phyloP scores from a whole-genome alignment of 306 rosid genomes.

The Herpetospermum pedunculosum region DNA sequence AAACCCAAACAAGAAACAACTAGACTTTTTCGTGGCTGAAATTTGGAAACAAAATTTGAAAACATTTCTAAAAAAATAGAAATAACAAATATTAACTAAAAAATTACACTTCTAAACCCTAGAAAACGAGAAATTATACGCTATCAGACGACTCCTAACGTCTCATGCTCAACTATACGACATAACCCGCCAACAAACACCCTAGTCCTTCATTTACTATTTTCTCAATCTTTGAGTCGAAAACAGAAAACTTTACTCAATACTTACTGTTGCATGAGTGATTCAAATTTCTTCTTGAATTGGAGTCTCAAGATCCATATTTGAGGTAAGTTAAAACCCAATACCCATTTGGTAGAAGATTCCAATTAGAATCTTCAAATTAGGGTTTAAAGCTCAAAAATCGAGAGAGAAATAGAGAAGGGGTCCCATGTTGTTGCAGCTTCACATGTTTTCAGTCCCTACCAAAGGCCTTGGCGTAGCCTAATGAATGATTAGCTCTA shows the following conservation, averaged over 20 bases:
- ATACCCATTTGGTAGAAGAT: neutral
- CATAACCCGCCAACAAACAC: neutral
- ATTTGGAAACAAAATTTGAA: neutral
- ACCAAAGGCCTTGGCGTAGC: neutral
- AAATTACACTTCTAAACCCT: neutral
- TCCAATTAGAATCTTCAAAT: neutral
- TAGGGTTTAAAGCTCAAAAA: neutral
- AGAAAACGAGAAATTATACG: neutral
- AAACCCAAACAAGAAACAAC: neutral
- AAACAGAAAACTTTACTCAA: neutral
- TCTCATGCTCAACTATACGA: neutral
- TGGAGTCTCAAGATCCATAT: neutral
- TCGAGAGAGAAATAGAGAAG: neutral
- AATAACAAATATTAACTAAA: neutral
- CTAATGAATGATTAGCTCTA: neutral
- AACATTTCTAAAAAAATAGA: neutral
- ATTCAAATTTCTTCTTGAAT: neutral
- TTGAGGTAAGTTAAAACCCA: neutral
- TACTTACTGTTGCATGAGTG: neutral
- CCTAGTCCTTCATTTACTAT: neutral
- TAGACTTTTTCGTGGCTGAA: too few relatives aligned
- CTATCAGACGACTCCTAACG: neutral
- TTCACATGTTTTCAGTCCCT: constrained; percentile 10
- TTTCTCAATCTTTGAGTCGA: neutral
- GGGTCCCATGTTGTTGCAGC: neutral